These are phyloP conservation scores for Globisporangium mamillatum DNA, from an alignment of 352 stramenopile genomes.

Conservation along the genomic window DNA sequence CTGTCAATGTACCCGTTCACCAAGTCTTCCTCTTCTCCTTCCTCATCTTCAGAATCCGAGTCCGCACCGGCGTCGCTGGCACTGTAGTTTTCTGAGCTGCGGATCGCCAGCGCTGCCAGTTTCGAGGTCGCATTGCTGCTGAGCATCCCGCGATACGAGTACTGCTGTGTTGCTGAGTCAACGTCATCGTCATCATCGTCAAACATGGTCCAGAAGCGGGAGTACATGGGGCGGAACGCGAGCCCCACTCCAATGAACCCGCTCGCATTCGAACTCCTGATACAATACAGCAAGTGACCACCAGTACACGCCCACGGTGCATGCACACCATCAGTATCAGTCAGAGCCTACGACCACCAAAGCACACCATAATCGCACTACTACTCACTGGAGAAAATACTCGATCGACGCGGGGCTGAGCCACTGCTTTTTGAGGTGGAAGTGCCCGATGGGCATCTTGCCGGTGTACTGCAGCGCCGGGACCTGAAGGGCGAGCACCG, in stretches of 20 bases:
- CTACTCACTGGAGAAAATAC: conserved; percentile 41
- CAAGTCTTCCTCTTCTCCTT: not conserved
- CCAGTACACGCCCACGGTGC: not conserved
- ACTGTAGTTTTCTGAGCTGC: not conserved
- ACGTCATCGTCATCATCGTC: not conserved
- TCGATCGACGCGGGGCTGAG: conserved; percentile 41
- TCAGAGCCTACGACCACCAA: too few species aligned
- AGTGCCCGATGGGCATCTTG: conserved; percentile 32
- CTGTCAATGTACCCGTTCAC: conserved; percentile 15
- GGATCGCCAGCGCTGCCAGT: conserved; percentile 10
- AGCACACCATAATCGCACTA: not conserved
- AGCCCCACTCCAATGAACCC: conserved; percentile 62
- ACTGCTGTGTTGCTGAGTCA: conserved; percentile 5
- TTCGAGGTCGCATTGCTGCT: conserved; percentile 12
- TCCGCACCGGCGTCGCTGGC: not conserved
- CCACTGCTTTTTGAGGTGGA: conserved; percentile 41
- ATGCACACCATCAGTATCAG: not conserved
- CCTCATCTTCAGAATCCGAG: not conserved
- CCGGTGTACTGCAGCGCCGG: conserved; percentile 27
- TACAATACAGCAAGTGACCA: not conserved
- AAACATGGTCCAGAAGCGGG: conserved; percentile 42
- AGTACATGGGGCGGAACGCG: conserved; percentile 27
- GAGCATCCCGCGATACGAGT: conserved; percentile 27
- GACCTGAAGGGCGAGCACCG: conserved; percentile 22
- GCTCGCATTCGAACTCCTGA: conserved; percentile 33